Conservation (phyloP, 2,329 filamentous ascomycete genomes). For the Exserohilum turcica region DNA sequence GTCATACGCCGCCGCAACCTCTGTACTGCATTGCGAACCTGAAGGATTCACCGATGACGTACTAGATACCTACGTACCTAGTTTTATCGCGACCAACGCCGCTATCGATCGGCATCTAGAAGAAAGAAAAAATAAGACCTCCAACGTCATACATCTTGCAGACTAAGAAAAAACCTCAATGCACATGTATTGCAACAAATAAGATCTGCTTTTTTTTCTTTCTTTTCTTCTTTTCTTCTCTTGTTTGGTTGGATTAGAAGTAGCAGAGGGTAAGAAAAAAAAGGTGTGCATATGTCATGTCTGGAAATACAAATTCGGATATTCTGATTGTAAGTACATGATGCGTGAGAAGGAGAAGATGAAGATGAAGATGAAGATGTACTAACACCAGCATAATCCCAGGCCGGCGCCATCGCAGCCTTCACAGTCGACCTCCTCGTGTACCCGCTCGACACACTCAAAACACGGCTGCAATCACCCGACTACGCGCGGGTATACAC, state of each 20-base stretch:
- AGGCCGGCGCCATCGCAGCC: conserved; percentile 85
- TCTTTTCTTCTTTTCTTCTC: too few species aligned
- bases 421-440: conserved; percentile 85
- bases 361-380: background rate
- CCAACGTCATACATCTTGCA: too few species aligned
- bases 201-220: too few species aligned
- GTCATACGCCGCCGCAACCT: too few species aligned
- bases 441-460: conserved; percentile 87
- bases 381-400: background rate
- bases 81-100: too few species aligned
- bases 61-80: background rate
- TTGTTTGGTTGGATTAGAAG: too few species aligned
- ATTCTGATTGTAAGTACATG: background rate
- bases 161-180: too few species aligned
- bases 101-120: background rate
- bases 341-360: background rate
- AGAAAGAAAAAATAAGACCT: background rate
- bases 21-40: background rate
- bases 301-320: background rate
- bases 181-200: too few species aligned
- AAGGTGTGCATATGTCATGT: too few species aligned
- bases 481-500: conserved; percentile 72
- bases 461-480: conserved; percentile 81
- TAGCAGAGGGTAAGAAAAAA: background rate
- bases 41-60: conserved; percentile 2